Conservation (phyloP, 371 early-diverging fungal species). For the Actinomortierella wolfii region DNA sequence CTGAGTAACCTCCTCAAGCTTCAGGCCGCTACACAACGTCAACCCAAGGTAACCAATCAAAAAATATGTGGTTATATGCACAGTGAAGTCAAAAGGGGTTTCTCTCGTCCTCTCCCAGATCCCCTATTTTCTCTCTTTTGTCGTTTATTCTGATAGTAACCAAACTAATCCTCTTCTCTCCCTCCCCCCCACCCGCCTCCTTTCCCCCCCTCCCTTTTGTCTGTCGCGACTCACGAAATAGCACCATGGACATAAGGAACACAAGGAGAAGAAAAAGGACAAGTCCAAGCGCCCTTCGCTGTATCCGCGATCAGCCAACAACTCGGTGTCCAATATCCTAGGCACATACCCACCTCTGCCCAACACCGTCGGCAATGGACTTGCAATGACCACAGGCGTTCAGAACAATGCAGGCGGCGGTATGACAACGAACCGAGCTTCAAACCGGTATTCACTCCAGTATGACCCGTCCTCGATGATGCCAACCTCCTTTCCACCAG, state of each 20-base stretch:
- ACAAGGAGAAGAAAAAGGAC: constrained; percentile 18
- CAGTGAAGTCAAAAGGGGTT: too few relatives aligned
- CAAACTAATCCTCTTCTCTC: background rate
- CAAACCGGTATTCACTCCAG: constrained; percentile 16
- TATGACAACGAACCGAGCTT: constrained; percentile 6
- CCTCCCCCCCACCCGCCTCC: background rate
- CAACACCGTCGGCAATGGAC: background rate
- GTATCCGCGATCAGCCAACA: constrained; percentile 33
- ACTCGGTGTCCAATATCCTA: constrained; percentile 27
- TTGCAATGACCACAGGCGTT: background rate
- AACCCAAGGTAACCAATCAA: constrained; percentile 13
- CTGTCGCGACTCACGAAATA: background rate
- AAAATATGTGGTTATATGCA: too few relatives aligned
- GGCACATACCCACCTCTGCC: constrained; percentile 32
- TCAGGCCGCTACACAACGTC: constrained; percentile 17
- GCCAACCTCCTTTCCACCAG: constrained; percentile 11
- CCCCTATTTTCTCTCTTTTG: background rate
- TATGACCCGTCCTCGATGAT: constrained; percentile 13
- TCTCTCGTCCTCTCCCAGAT: too few relatives aligned
- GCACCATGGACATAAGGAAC: constrained; percentile 5
- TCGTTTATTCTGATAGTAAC: background rate
- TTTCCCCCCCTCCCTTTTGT: background rate
- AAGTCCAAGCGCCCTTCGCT: constrained; percentile 9
- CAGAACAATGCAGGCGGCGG: constrained; percentile 8
- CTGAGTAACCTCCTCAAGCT: constrained; percentile 55